A percentile compares a stretch with the other conserved stretches of the same genome.
phyloP scores from a whole-genome alignment of 164 flowering plant species.

The Sextonia rubra region DNA sequence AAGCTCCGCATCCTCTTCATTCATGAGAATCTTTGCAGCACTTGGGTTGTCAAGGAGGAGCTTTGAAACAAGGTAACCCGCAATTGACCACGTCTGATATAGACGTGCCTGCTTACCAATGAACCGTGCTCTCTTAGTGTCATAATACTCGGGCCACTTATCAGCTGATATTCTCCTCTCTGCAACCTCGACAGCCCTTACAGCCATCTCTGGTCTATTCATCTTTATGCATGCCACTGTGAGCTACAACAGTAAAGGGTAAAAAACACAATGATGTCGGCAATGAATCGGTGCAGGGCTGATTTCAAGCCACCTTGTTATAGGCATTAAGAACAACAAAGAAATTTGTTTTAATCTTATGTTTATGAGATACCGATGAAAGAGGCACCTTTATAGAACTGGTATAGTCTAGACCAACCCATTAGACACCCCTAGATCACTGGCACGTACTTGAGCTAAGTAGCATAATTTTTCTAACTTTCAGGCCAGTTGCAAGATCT shows the following conservation, averaged over 20 bases:
- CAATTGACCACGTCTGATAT: slow-evolving; percentile 87
- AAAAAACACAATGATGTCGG: not conserved
- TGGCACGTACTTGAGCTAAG: too few species aligned
- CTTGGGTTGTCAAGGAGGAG: slow-evolving; percentile 63
- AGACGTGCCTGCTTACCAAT: slow-evolving; percentile 81
- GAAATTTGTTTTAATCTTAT: too few species aligned
- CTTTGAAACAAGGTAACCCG: slow-evolving; percentile 80
- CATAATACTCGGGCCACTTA: slow-evolving; percentile 93
- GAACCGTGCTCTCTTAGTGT: slow-evolving; percentile 67
- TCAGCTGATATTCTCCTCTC: slow-evolving; percentile 65
- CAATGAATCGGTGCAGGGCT: too few species aligned
- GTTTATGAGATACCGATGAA: too few species aligned
- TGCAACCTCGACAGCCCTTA: slow-evolving; percentile 61
- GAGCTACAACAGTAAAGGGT: slow-evolving; percentile 48
- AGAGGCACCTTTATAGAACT: too few species aligned
- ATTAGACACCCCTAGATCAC: too few species aligned
- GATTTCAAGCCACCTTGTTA: too few species aligned
- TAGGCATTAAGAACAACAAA: too few species aligned
- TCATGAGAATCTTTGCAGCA: slow-evolving; percentile 54
- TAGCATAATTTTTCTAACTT: too few species aligned
- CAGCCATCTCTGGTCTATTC: slow-evolving; percentile 78
- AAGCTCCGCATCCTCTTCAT: slow-evolving; percentile 70
- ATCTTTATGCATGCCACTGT: slow-evolving; percentile 94
- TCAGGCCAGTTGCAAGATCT: too few species aligned
- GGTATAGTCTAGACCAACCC: too few species aligned